These are phyloP conservation scores for Fusarium odoratissimum DNA, from an alignment of 2,329 filamentous ascomycete species.

Conservation along the genomic window DNA sequence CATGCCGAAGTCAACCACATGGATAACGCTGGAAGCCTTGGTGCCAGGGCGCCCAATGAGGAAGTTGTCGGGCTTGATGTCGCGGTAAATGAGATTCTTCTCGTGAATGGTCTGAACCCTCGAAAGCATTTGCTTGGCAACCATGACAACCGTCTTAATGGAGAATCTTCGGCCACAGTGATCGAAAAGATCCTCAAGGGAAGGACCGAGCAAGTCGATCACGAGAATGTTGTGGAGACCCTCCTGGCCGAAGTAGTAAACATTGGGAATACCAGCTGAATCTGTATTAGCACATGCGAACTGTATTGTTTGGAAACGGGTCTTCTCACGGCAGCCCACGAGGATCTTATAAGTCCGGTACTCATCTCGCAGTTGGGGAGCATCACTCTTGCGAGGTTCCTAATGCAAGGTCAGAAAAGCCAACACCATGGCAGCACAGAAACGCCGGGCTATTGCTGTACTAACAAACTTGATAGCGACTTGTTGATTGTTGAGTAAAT, in stretches of 20 bases:
- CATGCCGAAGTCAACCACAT: constrained; percentile 99
- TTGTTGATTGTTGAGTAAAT: constrained; percentile 98
- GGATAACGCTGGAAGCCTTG: constrained; percentile 97
- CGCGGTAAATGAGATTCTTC: constrained; percentile 98
- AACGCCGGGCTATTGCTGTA: background rate
- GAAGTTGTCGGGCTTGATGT: constrained; percentile 99
- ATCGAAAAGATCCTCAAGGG: constrained; percentile 96
- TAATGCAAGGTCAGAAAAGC: constrained; percentile 52
- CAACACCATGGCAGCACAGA: background rate
- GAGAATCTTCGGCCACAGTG: constrained; percentile 95
- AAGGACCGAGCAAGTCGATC: constrained; percentile 94
- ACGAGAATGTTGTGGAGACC: constrained; percentile 99
- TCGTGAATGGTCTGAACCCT: constrained; percentile 95
- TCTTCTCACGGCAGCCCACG: constrained; percentile 91
- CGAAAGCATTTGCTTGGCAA: constrained; percentile 98
- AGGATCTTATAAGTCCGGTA: constrained; percentile 99
- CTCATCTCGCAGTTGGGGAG: constrained; percentile 96
- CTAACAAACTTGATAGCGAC: constrained; percentile 99
- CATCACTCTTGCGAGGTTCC: constrained; percentile 99
- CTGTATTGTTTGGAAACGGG: constrained; percentile 46
- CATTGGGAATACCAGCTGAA: constrained; percentile 95
- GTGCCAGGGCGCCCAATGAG: constrained; percentile 91
- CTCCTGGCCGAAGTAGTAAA: constrained; percentile 99
- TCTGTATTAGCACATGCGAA: constrained; percentile 36
- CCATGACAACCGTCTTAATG: constrained; percentile 98